Evolutionary conservation across 2,329 filamentous ascomycete species (phyloP).

Genomic region (Talaromyces sp.): DNA sequence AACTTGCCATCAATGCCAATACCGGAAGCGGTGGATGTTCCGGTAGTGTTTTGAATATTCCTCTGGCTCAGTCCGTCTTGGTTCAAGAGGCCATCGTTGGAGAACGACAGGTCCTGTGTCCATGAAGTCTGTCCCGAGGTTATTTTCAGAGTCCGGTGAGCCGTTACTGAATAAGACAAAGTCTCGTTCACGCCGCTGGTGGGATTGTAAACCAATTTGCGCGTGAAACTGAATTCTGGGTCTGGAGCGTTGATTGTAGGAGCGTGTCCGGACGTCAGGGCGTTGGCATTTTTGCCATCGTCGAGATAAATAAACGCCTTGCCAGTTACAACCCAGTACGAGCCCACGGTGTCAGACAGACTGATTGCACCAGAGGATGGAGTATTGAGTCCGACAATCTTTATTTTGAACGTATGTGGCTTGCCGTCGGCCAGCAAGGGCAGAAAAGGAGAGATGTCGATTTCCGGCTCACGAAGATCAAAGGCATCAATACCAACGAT

Average conservation of each 20-base stretch:
- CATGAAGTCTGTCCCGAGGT: slow-evolving; percentile 48
- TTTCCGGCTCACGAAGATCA: slow-evolving; percentile 72
- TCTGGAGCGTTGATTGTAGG: slow-evolving; percentile 30
- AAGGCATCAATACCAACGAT: slow-evolving; percentile 75
- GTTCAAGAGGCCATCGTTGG: slow-evolving; percentile 51
- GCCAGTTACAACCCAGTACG: slow-evolving; percentile 69
- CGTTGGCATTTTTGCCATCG: slow-evolving; percentile 18
- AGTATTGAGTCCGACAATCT: slow-evolving; percentile 61
- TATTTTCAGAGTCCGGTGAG: slow-evolving; percentile 52
- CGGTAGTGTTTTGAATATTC: slow-evolving; percentile 48
- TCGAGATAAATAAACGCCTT: slow-evolving; percentile 78
- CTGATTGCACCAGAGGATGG: slow-evolving; percentile 42
- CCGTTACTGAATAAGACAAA: slow-evolving; percentile 54
- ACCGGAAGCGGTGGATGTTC: slow-evolving; percentile 25
- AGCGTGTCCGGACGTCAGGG: not conserved
- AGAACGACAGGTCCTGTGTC: slow-evolving; percentile 55
- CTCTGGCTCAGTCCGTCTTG: slow-evolving; percentile 52
- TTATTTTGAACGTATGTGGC: slow-evolving; percentile 63
- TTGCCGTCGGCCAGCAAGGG: slow-evolving; percentile 62
- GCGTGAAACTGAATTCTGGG: slow-evolving; percentile 48
- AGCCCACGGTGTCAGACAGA: slow-evolving; percentile 54
- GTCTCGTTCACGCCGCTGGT: slow-evolving; percentile 54
- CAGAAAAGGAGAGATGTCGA: slow-evolving; percentile 75
- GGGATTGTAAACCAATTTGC: slow-evolving; percentile 22
- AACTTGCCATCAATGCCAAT: slow-evolving; percentile 33